Conservation (phyloP, 305 asterid species). For the Rubia tinctorum region DNA sequence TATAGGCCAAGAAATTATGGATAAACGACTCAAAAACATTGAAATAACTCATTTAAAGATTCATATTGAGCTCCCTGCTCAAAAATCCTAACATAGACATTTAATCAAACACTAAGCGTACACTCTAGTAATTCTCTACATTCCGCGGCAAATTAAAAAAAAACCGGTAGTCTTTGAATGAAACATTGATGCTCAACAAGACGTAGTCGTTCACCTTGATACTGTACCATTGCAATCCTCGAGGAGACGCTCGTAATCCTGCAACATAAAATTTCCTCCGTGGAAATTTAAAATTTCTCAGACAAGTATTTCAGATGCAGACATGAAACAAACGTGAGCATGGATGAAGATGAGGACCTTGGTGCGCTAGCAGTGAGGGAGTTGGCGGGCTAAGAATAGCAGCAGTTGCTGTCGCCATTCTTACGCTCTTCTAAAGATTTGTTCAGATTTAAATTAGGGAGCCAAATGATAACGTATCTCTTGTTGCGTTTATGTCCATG, state of each 20-base stretch:
- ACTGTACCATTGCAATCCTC: slow-evolving; percentile 33
- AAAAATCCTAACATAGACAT: too few species aligned
- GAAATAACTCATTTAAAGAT: too few species aligned
- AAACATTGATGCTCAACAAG: too few species aligned
- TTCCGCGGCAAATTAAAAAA: too few species aligned
- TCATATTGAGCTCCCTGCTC: too few species aligned
- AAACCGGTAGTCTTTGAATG: too few species aligned
- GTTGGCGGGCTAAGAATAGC: slow-evolving; percentile 30
- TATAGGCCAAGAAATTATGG: too few species aligned
- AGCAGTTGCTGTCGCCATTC: slow-evolving; percentile 54
- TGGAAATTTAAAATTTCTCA: background rate
- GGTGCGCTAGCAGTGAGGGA: slow-evolving; percentile 35
- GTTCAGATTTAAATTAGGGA: background rate
- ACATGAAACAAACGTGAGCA: background rate
- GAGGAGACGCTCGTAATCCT: slow-evolving; percentile 51
- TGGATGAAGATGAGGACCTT: slow-evolving; percentile 29
- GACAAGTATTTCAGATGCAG: background rate
- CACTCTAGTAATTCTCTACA: too few species aligned
- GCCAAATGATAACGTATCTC: background rate
- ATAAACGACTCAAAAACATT: too few species aligned
- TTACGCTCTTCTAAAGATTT: background rate
- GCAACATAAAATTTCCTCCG: slow-evolving; percentile 13
- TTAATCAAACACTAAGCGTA: too few species aligned
- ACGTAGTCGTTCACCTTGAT: slow-evolving; percentile 48
- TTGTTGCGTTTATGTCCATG: too few species aligned